Conservation (phyloP, 345 rosid genomes). For the Melaleuca quinquenervia region DNA sequence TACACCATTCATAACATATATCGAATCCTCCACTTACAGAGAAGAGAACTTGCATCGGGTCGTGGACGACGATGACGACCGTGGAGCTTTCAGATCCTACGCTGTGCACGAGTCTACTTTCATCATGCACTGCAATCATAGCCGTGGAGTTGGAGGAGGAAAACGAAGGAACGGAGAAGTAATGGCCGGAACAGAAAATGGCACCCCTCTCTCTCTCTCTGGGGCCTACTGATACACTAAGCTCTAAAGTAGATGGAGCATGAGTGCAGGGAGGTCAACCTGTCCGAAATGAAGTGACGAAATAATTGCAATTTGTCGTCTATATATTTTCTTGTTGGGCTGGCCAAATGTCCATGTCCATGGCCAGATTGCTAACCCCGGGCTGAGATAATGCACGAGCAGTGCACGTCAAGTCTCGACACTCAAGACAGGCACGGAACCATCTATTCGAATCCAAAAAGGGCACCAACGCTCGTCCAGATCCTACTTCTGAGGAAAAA, state of each 20-base stretch:
- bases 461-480: not conserved
- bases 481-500: not conserved
- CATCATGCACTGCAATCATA: not conserved
- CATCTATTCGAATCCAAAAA: not conserved
- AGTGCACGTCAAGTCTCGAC: not conserved
- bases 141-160: not conserved
- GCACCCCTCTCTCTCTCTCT: not conserved
- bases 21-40: not conserved
- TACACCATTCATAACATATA: not conserved
- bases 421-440: not conserved
- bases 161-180: not conserved
- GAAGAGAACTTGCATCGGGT: not conserved
- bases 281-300: not conserved
- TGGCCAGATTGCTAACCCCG: not conserved
- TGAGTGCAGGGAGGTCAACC: not conserved
- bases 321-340: not conserved
- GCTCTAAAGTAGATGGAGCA: not conserved
- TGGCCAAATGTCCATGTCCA: not conserved
- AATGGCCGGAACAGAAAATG: not conserved
- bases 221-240: not conserved
- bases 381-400: not conserved
- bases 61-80: not conserved
- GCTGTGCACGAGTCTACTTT: not conserved
- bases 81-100: not conserved
- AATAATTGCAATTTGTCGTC: not conserved